A percentile compares a stretch with the other conserved stretches of the same genome.
Evolutionary conservation across 1,139 yeast species (phyloP).

Genomic region (Nadsonia starkeyi-henricii): DNA sequence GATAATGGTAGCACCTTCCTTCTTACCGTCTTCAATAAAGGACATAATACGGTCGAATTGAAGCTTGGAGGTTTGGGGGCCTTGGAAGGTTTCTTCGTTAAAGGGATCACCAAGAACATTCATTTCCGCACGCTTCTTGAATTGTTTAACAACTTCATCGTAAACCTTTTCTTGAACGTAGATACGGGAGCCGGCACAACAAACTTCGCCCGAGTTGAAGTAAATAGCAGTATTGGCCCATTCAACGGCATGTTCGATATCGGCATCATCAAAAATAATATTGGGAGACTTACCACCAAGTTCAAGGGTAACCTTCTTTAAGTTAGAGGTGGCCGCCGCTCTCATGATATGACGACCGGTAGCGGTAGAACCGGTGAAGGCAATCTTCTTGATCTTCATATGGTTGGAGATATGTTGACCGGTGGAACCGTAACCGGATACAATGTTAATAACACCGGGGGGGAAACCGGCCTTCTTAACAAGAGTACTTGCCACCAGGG

Average conservation of each 20-base stretch:
- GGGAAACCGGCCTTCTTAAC: conserved; percentile 63
- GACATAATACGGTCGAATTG: conserved; percentile 65
- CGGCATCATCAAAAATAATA: conserved; percentile 61
- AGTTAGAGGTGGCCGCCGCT: conserved; percentile 51
- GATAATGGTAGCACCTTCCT: conserved; percentile 60
- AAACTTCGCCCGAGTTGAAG: conserved; percentile 76
- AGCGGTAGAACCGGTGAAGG: conserved; percentile 79
- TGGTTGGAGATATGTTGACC: conserved; percentile 65
- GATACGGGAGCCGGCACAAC: conserved; percentile 75
- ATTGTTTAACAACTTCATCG: conserved; percentile 45
- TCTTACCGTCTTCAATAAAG: conserved; percentile 59
- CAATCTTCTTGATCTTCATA: conserved; percentile 59
- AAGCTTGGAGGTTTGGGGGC: conserved; percentile 67
- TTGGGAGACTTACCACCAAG: conserved; percentile 81
- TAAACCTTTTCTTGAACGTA: conserved; percentile 63
- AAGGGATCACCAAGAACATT: conserved; percentile 56
- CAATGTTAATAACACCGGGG: conserved; percentile 59
- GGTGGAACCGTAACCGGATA: conserved; percentile 63
- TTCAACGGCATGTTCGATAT: conserved; percentile 44
- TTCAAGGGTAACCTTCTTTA: conserved; percentile 69
- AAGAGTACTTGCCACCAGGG: conserved; percentile 45
- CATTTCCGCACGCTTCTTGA: conserved; percentile 35
- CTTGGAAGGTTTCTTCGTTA: conserved; percentile 58
- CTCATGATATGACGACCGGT: conserved; percentile 67
- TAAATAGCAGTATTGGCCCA: conserved; percentile 45